Evolutionary conservation across 805 yeast species (phyloP).

Genomic region (Saturnispora sanitii): DNA sequence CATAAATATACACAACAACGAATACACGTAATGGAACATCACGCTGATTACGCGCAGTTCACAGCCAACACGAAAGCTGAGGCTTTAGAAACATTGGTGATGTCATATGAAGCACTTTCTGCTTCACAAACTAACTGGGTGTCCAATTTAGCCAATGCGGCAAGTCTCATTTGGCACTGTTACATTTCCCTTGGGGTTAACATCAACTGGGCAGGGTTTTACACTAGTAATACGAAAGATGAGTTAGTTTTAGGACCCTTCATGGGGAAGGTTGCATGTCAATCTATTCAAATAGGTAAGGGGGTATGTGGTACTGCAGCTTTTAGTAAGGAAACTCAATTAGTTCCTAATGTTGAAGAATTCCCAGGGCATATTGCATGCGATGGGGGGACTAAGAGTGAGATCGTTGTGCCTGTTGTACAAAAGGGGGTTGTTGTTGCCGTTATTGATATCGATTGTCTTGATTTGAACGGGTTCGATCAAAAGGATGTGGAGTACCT

Average conservation of each 20-base stretch:
- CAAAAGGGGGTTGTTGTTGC: conserved; percentile 42
- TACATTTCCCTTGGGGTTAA: conserved; percentile 44
- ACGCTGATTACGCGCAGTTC: conserved; percentile 69
- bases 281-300: conserved; percentile 59
- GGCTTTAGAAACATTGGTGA: conserved; percentile 45
- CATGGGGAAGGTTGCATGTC: conserved; percentile 96
- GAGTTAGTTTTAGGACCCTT: conserved; percentile 76
- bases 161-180: conserved; percentile 83
- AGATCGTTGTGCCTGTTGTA: conserved; percentile 78
- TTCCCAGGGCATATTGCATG: conserved; percentile 96
- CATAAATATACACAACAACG: neutral
- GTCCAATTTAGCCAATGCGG: conserved; percentile 75
- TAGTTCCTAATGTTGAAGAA: conserved; percentile 66
- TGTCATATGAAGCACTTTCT: conserved; percentile 56
- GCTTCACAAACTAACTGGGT: conserved; percentile 73
- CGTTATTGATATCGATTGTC: conserved; percentile 82
- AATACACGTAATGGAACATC: conserved; percentile 39
- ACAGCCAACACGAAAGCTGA: conserved; percentile 34
- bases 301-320: conserved; percentile 96
- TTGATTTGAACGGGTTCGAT: conserved; percentile 55
- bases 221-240: conserved; percentile 37
- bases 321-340: conserved; percentile 42
- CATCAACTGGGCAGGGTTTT: conserved; percentile 94
- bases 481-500: conserved; percentile 48
- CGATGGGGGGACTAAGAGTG: conserved; percentile 90